A percentile compares a stretch with the other conserved stretches of the same genome.
Conservation (phyloP, 2,329 filamentous ascomycete genomes). For the Fusarium sp. region DNA sequence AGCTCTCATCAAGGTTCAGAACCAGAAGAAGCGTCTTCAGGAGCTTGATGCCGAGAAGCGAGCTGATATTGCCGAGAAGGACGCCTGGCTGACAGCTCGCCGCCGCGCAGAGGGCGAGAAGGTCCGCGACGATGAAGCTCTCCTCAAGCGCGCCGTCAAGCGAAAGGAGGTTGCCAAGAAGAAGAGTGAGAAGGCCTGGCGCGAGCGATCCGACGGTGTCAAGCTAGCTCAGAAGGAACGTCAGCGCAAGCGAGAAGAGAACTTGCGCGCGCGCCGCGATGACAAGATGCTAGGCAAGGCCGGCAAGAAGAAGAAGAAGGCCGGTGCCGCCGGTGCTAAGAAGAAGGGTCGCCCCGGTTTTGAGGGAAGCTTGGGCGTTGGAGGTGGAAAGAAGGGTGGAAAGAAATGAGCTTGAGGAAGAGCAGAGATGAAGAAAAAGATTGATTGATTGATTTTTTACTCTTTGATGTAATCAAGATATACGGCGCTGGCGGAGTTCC, state of each 20-base stretch:
- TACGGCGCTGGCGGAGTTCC: constrained; percentile 43
- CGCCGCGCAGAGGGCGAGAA: constrained; percentile 90
- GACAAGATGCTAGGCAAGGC: constrained; percentile 72
- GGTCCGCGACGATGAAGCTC: constrained; percentile 83
- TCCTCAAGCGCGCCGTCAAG: constrained; percentile 95
- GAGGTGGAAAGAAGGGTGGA: constrained; percentile 62
- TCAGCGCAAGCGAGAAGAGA: constrained; percentile 85
- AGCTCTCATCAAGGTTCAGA: constrained; percentile 85
- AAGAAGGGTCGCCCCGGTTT: constrained; percentile 71
- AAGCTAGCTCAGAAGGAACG: constrained; percentile 80
- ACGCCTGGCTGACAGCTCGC: constrained; percentile 91
- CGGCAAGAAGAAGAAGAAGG: constrained; percentile 66
- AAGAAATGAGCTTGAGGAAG: constrained; percentile 54
- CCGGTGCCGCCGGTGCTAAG: constrained; percentile 47
- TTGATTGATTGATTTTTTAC: constrained; percentile 21
- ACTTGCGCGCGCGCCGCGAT: constrained; percentile 78
- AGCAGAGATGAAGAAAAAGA: constrained; percentile 17
- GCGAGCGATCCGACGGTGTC: constrained; percentile 76
- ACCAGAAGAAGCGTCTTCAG: constrained; percentile 83
- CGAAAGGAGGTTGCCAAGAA: constrained; percentile 89
- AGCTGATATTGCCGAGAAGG: constrained; percentile 90
- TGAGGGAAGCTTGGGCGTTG: constrained; percentile 73
- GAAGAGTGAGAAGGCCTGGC: constrained; percentile 93
- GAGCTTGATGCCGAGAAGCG: constrained; percentile 82
- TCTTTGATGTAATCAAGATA: constrained; percentile 36